Percentiles rank a stretch among this genome's conserved stretches.
Evolutionary conservation across 176 grass and related monocot genomes (phyloP).

Genomic region (Elaeis guineensis): DNA sequence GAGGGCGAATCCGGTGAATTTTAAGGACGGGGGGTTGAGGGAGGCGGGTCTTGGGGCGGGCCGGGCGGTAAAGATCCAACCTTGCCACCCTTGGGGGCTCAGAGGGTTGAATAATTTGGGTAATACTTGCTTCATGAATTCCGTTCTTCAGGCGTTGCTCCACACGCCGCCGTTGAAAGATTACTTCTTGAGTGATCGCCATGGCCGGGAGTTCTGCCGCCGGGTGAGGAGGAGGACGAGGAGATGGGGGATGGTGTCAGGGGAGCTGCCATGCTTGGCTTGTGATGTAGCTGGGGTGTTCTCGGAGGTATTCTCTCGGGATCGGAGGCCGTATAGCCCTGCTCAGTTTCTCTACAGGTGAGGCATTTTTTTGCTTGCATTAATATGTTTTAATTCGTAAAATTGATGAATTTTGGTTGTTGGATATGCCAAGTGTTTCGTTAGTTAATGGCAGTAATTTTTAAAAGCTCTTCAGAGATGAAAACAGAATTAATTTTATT

Average conservation of each 20-base stretch:
- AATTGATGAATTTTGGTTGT: background rate
- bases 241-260: background rate
- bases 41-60: background rate
- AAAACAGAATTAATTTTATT: too few species aligned
- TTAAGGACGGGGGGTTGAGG: background rate
- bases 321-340: constrained; percentile 20
- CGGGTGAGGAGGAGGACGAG: constrained; percentile 6
- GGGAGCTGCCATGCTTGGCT: constrained; percentile 7
- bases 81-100: constrained; percentile 7
- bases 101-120: constrained; percentile 23
- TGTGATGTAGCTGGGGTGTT: constrained; percentile 14
- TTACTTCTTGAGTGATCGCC: constrained; percentile 18
- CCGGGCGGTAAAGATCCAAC: background rate
- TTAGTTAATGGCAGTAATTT: background rate
- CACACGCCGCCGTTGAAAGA: constrained; percentile 16
- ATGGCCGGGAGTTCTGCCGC: constrained; percentile 5
- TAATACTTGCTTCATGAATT: constrained; percentile 26
- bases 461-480: background rate
- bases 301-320: constrained; percentile 16
- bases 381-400: background rate
- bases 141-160: constrained; percentile 22
- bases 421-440: background rate
- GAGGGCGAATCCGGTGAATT: background rate
- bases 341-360: constrained; percentile 24
- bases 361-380: background rate